These are phyloP conservation scores for Zygosaccharomyces sapae DNA, from an alignment of 1,139 yeast genomes.

Conservation along the genomic window DNA sequence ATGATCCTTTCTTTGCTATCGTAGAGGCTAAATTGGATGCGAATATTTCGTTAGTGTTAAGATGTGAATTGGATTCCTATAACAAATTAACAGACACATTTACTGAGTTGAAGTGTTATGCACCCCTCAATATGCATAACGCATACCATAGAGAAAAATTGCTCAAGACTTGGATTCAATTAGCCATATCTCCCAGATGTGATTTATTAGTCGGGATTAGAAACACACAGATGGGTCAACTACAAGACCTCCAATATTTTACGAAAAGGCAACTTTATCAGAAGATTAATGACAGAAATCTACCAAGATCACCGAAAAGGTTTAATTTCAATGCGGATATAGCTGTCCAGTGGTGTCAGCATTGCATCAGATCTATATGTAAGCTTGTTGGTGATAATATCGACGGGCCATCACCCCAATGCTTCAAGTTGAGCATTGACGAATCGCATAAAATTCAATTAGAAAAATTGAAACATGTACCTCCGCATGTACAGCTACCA, in stretches of 20 bases:
- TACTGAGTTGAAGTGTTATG: conserved; percentile 34
- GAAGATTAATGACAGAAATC: conserved; percentile 20
- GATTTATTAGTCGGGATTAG: conserved; percentile 32
- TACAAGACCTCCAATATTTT: conserved; percentile 25
- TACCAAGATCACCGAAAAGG: conserved; percentile 16
- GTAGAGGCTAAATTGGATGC: conserved; percentile 25
- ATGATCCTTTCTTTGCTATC: conserved; percentile 23
- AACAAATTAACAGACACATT: conserved; percentile 20
- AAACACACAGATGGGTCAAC: conserved; percentile 24
- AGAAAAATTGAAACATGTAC: conserved; percentile 10
- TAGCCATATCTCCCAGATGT: conserved; percentile 27
- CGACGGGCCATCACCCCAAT: conserved; percentile 12
- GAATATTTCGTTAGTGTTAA: conserved; percentile 23
- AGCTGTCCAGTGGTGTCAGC: conserved; percentile 30
- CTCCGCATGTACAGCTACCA: conserved; percentile 12
- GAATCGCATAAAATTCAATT: conserved; percentile 10
- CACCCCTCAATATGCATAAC: conserved; percentile 23
- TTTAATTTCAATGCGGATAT: conserved; percentile 28
- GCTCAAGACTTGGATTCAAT: conserved; percentile 35
- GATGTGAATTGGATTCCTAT: conserved; percentile 35
- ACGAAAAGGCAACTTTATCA: conserved; percentile 21
- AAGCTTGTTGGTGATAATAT: conserved; percentile 16
- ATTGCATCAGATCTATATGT: conserved; percentile 22
- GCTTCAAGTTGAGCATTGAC: conserved; percentile 21
- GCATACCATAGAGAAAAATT: conserved; percentile 30